Base-by-base conservation (phyloP, 2,329 filamentous ascomycete genomes). In the Acrodontium crateriforme region DNA sequence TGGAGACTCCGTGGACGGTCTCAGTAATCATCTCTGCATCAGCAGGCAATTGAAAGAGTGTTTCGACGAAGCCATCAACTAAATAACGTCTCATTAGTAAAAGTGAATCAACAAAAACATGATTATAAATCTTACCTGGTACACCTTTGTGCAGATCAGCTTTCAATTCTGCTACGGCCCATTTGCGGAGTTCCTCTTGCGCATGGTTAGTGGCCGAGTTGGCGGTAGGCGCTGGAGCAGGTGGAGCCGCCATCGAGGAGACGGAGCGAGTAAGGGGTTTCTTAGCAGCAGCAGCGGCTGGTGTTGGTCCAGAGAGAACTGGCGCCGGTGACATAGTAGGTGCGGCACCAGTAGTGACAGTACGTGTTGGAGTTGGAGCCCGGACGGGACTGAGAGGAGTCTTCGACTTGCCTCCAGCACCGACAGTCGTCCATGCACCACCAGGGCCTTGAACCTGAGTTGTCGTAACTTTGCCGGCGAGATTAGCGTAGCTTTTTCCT, bases 161-260 rank as follows among this genome's bases (percentile, higher is more conserved):
- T 31, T 70, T 67, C 38, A 98, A 64, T 51, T 89, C 77, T 30
- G 73, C 68, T 43, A 79, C 74, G 11, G 85, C 74, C 89, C 89
- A 98, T 56, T 91, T 94, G 49, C 74, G 77, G 54, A 98, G 91
- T 54, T 95, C 89, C 21, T 92, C 85, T 53, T 82, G 74, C 3
- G 89, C 87, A 35, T 69, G 71, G 14, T 57, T 49, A 3, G 61
- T 55, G 25, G 54, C 61, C 6, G 65, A 53, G 38, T 72, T 68
- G 6, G 62, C 54, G 13, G 20, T 22, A n/a, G n/a, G n/a, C n/a
- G n/a, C n/a, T n/a, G n/a, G n/a, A n/a, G n/a, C n/a, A n/a, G n/a
- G n/a, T n/a, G n/a, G n/a, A n/a, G n/a, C n/a, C n/a, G n/a, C n/a
- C n/a, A n/a, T n/a, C n/a, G n/a, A n/a, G n/a, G n/a, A n/a, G n/a